Evolutionary conservation across 106 monocot genomes (phyloP).

Genomic region (Dioscorea dumetorum): DNA sequence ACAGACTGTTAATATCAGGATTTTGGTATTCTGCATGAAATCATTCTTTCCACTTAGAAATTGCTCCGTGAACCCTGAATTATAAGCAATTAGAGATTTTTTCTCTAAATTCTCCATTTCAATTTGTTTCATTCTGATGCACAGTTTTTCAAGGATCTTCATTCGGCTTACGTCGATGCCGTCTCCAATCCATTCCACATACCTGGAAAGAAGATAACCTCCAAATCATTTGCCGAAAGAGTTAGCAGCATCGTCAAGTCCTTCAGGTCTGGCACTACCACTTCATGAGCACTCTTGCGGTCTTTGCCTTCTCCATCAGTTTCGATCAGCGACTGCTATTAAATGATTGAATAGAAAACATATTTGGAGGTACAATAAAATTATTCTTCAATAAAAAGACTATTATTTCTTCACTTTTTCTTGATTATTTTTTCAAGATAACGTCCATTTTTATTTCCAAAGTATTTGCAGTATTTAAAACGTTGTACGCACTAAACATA

Average conservation of each 20-base stretch:
- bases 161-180: conserved; percentile 90
- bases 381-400: neutral
- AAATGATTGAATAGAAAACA: neutral
- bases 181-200: conserved; percentile 99
- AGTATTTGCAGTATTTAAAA: neutral
- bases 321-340: neutral
- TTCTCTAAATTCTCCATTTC: neutral
- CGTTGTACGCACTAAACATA: neutral
- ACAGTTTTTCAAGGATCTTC: conserved; percentile 95
- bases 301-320: neutral
- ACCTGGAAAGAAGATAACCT: conserved; percentile 92
- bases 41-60: neutral
- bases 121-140: neutral
- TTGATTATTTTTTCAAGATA: neutral
- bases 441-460: neutral
- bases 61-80: neutral
- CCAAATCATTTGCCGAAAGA: conserved; percentile 59
- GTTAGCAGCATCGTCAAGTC: conserved; percentile 60
- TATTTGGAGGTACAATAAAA: no score
- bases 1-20: no score
- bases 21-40: no score
- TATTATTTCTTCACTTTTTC: neutral
- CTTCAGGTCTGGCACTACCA: conserved; percentile 41
- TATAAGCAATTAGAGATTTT: neutral
- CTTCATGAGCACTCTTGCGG: conserved; percentile 2